Evolutionary conservation across 2,329 filamentous ascomycete species (phyloP).

Genomic region (Lasiodiplodia gonubiensis): DNA sequence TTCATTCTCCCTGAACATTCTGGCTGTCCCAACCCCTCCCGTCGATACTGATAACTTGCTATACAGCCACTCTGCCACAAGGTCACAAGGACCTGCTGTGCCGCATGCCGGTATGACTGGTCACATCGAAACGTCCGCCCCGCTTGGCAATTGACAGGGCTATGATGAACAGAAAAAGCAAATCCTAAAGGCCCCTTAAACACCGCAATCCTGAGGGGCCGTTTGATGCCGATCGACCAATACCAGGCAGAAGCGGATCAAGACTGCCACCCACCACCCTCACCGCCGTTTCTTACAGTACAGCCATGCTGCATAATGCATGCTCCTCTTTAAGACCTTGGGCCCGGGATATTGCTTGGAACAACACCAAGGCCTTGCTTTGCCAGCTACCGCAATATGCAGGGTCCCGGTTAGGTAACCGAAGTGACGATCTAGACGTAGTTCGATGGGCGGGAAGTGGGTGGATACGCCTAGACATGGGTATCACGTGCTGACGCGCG

Average conservation of each 20-base stretch:
- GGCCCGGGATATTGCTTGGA: background rate
- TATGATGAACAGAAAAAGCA: background rate
- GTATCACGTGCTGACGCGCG: background rate
- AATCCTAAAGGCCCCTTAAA: background rate
- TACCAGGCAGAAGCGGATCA: background rate
- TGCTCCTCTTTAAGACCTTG: background rate
- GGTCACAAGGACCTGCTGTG: background rate
- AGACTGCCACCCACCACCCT: background rate
- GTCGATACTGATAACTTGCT: background rate
- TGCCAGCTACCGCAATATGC: background rate
- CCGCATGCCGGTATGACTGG: background rate
- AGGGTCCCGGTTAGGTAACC: background rate
- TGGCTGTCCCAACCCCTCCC: background rate
- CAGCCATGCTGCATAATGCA: background rate
- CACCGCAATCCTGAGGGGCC: background rate
- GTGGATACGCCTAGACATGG: background rate
- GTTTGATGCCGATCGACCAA: background rate
- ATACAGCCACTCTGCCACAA: background rate
- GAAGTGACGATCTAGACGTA: background rate
- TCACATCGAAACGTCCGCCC: background rate
- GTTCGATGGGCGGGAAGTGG: background rate
- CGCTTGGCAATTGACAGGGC: background rate
- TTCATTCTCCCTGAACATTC: background rate
- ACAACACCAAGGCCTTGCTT: background rate
- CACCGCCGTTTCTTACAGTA: background rate